A percentile compares a stretch with the other conserved stretches of the same genome.
Evolutionary conservation across 371 early-diverging fungal genomes (phyloP).

Genomic region (Actinomortierella wolfii): DNA sequence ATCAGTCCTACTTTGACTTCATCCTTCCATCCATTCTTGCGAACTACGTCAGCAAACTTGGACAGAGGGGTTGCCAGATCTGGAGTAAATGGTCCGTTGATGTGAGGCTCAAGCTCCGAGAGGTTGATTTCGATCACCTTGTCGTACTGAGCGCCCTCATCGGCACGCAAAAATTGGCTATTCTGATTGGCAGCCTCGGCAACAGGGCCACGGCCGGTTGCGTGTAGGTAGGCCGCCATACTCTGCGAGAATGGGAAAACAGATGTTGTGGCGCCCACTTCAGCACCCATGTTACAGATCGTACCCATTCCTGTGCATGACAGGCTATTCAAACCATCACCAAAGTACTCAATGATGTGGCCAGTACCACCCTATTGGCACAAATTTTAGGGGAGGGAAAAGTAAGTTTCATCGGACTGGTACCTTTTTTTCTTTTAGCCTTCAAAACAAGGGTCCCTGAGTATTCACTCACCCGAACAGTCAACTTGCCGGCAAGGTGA

Average conservation of each 20-base stretch:
- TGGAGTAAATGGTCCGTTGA: conserved; percentile 97
- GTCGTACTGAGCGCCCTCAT: conserved; percentile 72
- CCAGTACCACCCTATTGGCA: conserved; percentile 82
- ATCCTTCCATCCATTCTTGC: conserved; percentile 87
- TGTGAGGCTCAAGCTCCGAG: conserved; percentile 87
- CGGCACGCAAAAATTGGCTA: conserved; percentile 63
- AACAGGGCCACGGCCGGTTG: conserved; percentile 75
- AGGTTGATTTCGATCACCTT: conserved; percentile 91
- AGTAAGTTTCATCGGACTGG: too few species aligned
- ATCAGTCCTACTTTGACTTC: conserved; percentile 89
- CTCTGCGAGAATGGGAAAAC: conserved; percentile 83
- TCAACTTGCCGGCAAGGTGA: conserved; percentile 85
- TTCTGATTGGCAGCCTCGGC: conserved; percentile 72
- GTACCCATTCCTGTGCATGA: conserved; percentile 96
- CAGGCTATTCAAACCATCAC: conserved; percentile 81
- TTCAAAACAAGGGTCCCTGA: conserved; percentile 13
- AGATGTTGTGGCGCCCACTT: conserved; percentile 94
- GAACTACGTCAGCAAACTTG: conserved; percentile 77
- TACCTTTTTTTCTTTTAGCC: neutral
- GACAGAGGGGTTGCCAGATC: conserved; percentile 91
- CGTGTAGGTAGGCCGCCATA: conserved; percentile 82
- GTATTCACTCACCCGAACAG: conserved; percentile 74
- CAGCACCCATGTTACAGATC: conserved; percentile 96
- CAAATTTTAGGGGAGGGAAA: too few species aligned
- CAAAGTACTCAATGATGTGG: conserved; percentile 93